Percentiles rank a stretch among this genome's conserved stretches.
phyloP scores from a whole-genome alignment of 371 early-diverging fungal genomes.

The Mortierella sp. region DNA sequence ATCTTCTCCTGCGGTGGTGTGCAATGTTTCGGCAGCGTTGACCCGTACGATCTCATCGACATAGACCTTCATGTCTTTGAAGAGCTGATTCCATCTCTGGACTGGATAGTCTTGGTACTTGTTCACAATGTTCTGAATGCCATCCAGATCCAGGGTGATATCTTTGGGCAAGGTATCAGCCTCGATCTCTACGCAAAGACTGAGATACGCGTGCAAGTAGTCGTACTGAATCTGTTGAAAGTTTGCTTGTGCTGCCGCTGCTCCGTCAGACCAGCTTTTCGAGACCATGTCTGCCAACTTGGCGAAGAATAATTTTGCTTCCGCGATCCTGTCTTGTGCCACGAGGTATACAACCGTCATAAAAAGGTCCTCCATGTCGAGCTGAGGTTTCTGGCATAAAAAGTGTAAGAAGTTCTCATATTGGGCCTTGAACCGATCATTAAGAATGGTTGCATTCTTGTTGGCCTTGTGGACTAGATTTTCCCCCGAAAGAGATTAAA shows the following conservation, averaged over 20 bases:
- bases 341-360: slow-evolving; percentile 59
- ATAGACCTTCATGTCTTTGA: slow-evolving; percentile 57
- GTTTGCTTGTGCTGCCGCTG: background rate
- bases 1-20: slow-evolving; percentile 2
- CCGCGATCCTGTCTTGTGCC: slow-evolving; percentile 66
- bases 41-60: slow-evolving; percentile 56
- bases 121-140: slow-evolving; percentile 45
- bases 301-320: slow-evolving; percentile 55
- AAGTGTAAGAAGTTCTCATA: slow-evolving; percentile 59
- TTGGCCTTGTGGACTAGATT: slow-evolving; percentile 43
- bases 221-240: slow-evolving; percentile 61
- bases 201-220: slow-evolving; percentile 64
- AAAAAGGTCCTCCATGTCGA: slow-evolving; percentile 53
- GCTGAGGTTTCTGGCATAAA: slow-evolving; percentile 48
- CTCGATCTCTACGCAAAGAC: slow-evolving; percentile 57
- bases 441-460: slow-evolving; percentile 44
- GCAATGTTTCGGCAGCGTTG: background rate
- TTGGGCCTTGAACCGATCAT: slow-evolving; percentile 57
- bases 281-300: slow-evolving; percentile 11
- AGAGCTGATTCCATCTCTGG: slow-evolving; percentile 60
- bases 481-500: too few species aligned
- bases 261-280: slow-evolving; percentile 6
- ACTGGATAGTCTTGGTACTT: slow-evolving; percentile 59
- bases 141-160: slow-evolving; percentile 48
- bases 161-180: slow-evolving; percentile 22